phyloP scores from a whole-genome alignment of 75 land plant species.

The Ceratopteris richardii region DNA sequence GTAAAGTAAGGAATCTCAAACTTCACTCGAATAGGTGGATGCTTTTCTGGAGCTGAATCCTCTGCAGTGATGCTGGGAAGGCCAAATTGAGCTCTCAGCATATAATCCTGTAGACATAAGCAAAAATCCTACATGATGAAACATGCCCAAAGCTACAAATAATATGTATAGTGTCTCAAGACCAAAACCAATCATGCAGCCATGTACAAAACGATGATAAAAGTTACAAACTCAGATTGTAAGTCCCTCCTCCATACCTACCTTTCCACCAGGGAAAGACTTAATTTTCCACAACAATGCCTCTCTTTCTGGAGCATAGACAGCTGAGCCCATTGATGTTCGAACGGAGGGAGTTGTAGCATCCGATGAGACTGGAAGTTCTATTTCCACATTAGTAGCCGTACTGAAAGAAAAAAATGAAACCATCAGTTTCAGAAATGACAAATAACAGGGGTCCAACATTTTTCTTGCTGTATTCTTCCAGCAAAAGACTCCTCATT shows the following conservation, averaged over 20 bases:
- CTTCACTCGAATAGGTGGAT: slow-evolving; percentile 90
- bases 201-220: too few relatives aligned
- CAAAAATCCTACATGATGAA: background rate
- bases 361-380: slow-evolving; percentile 84
- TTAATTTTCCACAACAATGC: slow-evolving; percentile 89
- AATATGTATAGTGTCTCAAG: background rate
- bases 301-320: slow-evolving; percentile 91
- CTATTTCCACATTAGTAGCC: slow-evolving; percentile 94
- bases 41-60: slow-evolving; percentile 72
- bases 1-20: slow-evolving; percentile 97
- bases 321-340: slow-evolving; percentile 90
- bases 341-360: slow-evolving; percentile 78
- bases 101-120: slow-evolving; percentile 56
- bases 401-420: slow-evolving; percentile 49
- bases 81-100: slow-evolving; percentile 86
- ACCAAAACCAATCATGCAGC: slow-evolving; percentile 1
- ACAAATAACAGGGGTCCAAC: background rate
- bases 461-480: background rate
- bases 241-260: slow-evolving; percentile 8
- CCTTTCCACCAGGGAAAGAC: slow-evolving; percentile 98
- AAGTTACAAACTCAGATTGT: too few relatives aligned
- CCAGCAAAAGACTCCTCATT: too few relatives aligned
- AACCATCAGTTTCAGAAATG: background rate
- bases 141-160: background rate
- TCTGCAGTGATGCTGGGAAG: slow-evolving; percentile 79